Percentiles rank a stretch among this genome's conserved stretches.
phyloP scores from a whole-genome alignment of 805 yeast species.

The Isabelozyma gotoi region DNA sequence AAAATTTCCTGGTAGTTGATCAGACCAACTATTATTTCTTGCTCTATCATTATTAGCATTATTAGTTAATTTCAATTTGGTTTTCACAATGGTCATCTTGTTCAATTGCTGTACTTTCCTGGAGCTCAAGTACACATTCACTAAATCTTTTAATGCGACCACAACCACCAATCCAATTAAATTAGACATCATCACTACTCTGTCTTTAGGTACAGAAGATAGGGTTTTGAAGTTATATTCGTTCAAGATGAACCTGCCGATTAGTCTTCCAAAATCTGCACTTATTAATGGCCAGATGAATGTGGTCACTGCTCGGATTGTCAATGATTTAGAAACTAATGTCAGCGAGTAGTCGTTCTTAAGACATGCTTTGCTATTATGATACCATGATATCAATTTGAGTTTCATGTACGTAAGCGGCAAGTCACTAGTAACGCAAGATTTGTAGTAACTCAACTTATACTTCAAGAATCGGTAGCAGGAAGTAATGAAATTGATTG shows the following conservation, averaged over 20 bases:
- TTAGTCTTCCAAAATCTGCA: slow-evolving; percentile 28
- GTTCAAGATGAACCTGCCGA: slow-evolving; percentile 10
- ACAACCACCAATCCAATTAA: slow-evolving; percentile 30
- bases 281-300: slow-evolving; percentile 40
- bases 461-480: slow-evolving; percentile 1
- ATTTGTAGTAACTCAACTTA: slow-evolving; percentile 1
- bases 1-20: background rate
- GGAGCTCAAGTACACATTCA: slow-evolving; percentile 26
- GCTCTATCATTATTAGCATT: background rate
- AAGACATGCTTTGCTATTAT: slow-evolving; percentile 32
- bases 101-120: slow-evolving; percentile 30
- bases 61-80: background rate
- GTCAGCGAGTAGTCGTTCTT: slow-evolving; percentile 32
- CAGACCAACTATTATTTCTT: background rate
- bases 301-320: slow-evolving; percentile 30
- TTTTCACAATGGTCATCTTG: slow-evolving; percentile 14
- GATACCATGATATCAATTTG: slow-evolving; percentile 13
- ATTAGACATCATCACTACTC: slow-evolving; percentile 26
- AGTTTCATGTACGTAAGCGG: slow-evolving; percentile 7
- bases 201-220: slow-evolving; percentile 5
- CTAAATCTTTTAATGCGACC: slow-evolving; percentile 33
- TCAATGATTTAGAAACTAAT: slow-evolving; percentile 19
- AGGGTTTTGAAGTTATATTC: slow-evolving; percentile 7
- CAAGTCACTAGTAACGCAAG: slow-evolving; percentile 1
- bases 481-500: background rate